phyloP scores from a whole-genome alignment of 2,329 filamentous ascomycete species.

The Stemphylium beticola region DNA sequence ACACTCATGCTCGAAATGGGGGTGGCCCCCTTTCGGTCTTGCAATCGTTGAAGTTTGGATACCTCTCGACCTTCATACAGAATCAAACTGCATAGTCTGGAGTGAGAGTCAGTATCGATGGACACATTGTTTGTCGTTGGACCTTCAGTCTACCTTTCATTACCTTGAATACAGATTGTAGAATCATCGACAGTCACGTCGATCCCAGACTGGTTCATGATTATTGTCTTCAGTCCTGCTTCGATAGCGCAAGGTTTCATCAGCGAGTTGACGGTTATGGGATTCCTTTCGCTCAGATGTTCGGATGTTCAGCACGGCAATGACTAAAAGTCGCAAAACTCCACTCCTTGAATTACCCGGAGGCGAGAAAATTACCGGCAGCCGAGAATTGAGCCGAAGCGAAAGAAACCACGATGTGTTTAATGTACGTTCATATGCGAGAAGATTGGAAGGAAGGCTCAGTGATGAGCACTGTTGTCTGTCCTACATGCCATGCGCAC shows the following conservation, averaged over 20 bases:
- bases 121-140: too few species aligned
- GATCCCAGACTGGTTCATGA: too few species aligned
- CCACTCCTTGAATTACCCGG: conserved; percentile 25
- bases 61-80: too few species aligned
- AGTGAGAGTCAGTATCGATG: too few species aligned
- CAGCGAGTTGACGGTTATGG: conserved; percentile 6
- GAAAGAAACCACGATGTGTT: conserved; percentile 16
- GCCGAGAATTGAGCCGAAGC: conserved; percentile 16
- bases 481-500: conserved; percentile 14
- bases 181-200: too few species aligned
- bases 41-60: too few species aligned
- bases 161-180: too few species aligned
- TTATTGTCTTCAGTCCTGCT: background rate
- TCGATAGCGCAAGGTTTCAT: background rate
- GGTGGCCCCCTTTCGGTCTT: too few species aligned
- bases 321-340: conserved; percentile 1
- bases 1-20: too few species aligned
- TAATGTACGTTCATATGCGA: conserved; percentile 31
- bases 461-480: conserved; percentile 12
- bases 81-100: too few species aligned
- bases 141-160: too few species aligned
- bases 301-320: background rate
- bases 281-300: background rate
- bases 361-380: conserved; percentile 3
- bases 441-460: conserved; percentile 17